Percentiles rank a stretch among this genome's conserved stretches.
Conservation (phyloP, 2,329 filamentous ascomycete species). For the Penicillium sclerotigenum region DNA sequence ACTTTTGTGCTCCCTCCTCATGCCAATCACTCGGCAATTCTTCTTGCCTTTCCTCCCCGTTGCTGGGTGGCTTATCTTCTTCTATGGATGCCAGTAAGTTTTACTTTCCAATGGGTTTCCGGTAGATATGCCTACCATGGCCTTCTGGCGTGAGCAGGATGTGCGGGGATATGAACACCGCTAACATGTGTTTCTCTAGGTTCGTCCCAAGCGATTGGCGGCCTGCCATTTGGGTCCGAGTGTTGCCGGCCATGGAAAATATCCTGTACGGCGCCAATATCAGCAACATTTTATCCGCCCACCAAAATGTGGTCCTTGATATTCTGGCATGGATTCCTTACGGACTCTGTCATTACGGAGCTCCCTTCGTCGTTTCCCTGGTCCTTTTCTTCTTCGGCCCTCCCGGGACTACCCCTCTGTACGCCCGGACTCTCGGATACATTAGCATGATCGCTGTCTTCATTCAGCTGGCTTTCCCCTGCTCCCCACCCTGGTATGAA, state of each 20-base stretch:
- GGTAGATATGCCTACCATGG: neutral
- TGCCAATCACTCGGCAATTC: constrained; percentile 86
- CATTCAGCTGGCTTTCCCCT: constrained; percentile 87
- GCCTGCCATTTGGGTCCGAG: constrained; percentile 91
- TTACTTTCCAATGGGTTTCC: neutral
- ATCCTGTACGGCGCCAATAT: constrained; percentile 94
- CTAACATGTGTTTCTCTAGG: constrained; percentile 48
- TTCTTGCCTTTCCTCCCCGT: constrained; percentile 84
- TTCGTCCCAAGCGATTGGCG: constrained; percentile 87
- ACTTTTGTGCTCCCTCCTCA: constrained; percentile 66
- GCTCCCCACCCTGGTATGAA: constrained; percentile 96
- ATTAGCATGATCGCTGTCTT: constrained; percentile 84
- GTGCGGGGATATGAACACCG: constrained; percentile 1
- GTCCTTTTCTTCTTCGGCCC: constrained; percentile 86
- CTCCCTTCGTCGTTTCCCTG: constrained; percentile 72
- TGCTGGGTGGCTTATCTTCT: constrained; percentile 82
- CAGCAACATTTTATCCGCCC: constrained; percentile 89
- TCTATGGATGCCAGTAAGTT: constrained; percentile 87
- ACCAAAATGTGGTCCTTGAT: constrained; percentile 79
- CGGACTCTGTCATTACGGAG: constrained; percentile 84
- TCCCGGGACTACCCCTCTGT: constrained; percentile 79
- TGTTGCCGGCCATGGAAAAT: constrained; percentile 90
- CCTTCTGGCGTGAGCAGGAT: neutral
- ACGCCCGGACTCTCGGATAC: constrained; percentile 84
- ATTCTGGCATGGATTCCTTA: constrained; percentile 92